phyloP scores from a whole-genome alignment of 2,329 filamentous ascomycete species.

The Didymella pomorum region DNA sequence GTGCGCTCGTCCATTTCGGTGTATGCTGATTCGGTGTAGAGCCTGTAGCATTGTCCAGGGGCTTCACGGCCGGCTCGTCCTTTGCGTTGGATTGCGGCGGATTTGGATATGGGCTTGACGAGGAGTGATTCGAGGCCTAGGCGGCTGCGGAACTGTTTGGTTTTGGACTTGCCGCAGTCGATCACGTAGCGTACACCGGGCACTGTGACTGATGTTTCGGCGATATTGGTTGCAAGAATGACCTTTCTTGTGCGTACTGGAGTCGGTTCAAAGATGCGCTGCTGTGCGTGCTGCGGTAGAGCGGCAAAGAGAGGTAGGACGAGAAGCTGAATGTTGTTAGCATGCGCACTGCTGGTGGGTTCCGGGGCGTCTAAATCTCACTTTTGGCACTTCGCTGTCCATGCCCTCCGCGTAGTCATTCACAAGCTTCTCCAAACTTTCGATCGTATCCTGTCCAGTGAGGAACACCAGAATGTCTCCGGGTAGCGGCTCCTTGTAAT shows the following conservation, averaged over 20 bases:
- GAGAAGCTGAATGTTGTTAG: conserved; percentile 55
- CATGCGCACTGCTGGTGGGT: no score
- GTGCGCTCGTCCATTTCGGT: conserved; percentile 74
- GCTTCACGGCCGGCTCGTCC: conserved; percentile 94
- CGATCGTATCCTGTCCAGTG: conserved; percentile 91
- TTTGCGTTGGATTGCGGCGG: conserved; percentile 88
- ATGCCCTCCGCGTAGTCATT: conserved; percentile 80
- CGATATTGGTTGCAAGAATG: conserved; percentile 94
- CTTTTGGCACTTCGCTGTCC: conserved; percentile 75
- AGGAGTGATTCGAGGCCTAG: conserved; percentile 91
- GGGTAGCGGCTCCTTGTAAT: conserved; percentile 86
- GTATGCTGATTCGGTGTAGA: conserved; percentile 86
- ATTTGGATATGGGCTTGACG: conserved; percentile 89
- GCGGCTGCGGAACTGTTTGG: conserved; percentile 86
- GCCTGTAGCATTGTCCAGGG: conserved; percentile 84
- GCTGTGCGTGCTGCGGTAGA: conserved; percentile 84
- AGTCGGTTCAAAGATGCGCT: conserved; percentile 81
- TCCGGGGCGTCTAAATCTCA: conserved; percentile 42
- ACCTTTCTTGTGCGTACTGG: conserved; percentile 82
- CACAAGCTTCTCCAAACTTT: conserved; percentile 78
- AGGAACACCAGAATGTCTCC: conserved; percentile 94
- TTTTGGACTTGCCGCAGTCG: conserved; percentile 91
- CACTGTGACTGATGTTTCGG: conserved; percentile 97
- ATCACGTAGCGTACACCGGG: conserved; percentile 91
- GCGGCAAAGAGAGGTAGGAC: conserved; percentile 89